Conservation (phyloP, 192 early-diverging fungal genomes). For the Lobulomyces angularis region DNA sequence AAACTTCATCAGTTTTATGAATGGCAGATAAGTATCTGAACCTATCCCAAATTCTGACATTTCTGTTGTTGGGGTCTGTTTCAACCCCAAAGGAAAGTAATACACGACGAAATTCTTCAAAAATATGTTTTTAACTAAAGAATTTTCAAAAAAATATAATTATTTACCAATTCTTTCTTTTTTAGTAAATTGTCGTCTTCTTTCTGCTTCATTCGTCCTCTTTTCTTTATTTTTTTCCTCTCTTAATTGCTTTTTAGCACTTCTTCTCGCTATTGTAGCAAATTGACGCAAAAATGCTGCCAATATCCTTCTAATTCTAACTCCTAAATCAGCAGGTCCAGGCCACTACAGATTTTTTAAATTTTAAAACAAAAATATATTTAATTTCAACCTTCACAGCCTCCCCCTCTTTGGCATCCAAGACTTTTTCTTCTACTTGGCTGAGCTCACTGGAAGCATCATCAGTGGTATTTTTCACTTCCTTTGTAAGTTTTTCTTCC, state of each 20-base stretch:
- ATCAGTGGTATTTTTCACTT: too few species aligned
- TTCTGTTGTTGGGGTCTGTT: slow-evolving; percentile 1
- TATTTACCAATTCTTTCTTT: slow-evolving; percentile 25
- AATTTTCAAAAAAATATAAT: slow-evolving; percentile 6
- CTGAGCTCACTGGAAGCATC: too few species aligned
- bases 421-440: background rate
- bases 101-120: slow-evolving; percentile 32
- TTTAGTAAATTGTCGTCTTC: slow-evolving; percentile 25
- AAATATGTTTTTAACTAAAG: slow-evolving; percentile 3
- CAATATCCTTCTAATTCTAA: slow-evolving; percentile 30
- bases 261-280: slow-evolving; percentile 16
- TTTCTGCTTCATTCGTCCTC: slow-evolving; percentile 27
- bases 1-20: slow-evolving; percentile 52
- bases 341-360: slow-evolving; percentile 19
- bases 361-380: too few species aligned
- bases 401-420: background rate
- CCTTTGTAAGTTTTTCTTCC: too few species aligned
- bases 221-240: slow-evolving; percentile 18
- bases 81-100: slow-evolving; percentile 39
- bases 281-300: slow-evolving; percentile 26
- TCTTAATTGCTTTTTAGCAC: slow-evolving; percentile 15
- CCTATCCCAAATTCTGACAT: slow-evolving; percentile 42
- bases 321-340: slow-evolving; percentile 31
- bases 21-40: slow-evolving; percentile 62
- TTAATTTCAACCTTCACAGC: slow-evolving; percentile 4